phyloP scores from a whole-genome alignment of 2,329 filamentous ascomycete species.

The Teratosphaeria epicoccoides region DNA sequence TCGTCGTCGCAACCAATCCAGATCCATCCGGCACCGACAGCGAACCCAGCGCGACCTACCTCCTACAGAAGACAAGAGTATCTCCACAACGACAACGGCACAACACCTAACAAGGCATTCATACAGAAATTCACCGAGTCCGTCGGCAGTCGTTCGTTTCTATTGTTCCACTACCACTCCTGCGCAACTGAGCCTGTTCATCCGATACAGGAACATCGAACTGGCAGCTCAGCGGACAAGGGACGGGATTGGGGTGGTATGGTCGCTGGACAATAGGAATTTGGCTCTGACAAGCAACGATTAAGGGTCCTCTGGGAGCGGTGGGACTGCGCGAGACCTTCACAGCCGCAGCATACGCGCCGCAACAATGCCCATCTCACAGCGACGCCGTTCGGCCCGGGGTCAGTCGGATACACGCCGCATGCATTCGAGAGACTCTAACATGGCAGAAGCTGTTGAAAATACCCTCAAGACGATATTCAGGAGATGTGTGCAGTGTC shows the following conservation, averaged over 20 bases:
- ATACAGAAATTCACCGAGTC: neutral
- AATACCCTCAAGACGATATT: constrained; percentile 33
- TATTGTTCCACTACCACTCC: neutral
- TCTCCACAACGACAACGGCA: neutral
- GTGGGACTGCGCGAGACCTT: neutral
- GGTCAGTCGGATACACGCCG: neutral
- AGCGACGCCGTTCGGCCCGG: neutral
- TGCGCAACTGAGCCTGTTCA: too few relatives aligned
- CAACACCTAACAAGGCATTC: neutral
- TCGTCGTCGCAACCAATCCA: neutral
- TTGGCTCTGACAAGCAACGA: neutral
- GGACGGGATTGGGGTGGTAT: neutral
- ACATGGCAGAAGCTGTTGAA: constrained; percentile 12
- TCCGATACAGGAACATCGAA: too few relatives aligned
- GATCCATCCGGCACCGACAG: too few relatives aligned
- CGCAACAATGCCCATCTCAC: neutral
- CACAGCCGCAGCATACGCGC: neutral
- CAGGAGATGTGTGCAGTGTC: constrained; percentile 51
- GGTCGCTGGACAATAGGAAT: neutral
- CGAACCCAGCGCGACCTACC: too few relatives aligned
- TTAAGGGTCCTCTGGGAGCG: neutral
- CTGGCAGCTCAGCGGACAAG: neutral
- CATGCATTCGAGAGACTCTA: constrained; percentile 1
- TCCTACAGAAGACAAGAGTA: too few relatives aligned
- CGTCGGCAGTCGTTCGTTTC: neutral